Base-by-base conservation (phyloP, 2,329 filamentous ascomycete genomes). In the Cryphonectria carpinicola region DNA sequence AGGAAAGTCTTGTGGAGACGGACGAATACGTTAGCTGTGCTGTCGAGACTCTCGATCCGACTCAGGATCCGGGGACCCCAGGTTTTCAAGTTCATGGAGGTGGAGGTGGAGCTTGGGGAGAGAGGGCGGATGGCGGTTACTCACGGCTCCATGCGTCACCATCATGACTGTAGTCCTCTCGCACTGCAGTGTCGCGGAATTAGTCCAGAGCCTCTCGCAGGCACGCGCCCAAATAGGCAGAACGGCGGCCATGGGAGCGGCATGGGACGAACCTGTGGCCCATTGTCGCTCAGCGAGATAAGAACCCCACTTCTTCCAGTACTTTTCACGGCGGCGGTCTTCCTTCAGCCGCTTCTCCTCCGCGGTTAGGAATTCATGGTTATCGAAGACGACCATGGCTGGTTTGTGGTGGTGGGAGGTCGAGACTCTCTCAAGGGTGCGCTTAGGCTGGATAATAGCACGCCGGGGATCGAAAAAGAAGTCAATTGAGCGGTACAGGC, bases 261-360 rank as follows among this genome's bases (percentile, higher is more conserved):
- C 37, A 52, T 65, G 71, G 72, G 70, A 77, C 88, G 79, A 83
- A 92, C 93, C 94, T 75, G 94, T 97, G 70, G 95, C 94, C 95
- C 95, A 98, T 84, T 98, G 95, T 79, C 95, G 87, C 84, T 98
- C 95, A 69, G 95, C 90, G 76, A 97, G 91, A 79, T 98, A 98
- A 35, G 95, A 92, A 69, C 95, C 95, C 94, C 95, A 98, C 89
- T 92, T 94, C 89, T 98, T 98, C 95, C 95, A 98, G 85, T 98
- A 98, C 81, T 93, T 95, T 74, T 83, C 88, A 74, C 91, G 91
- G 74, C 95, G 89, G 71, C 90, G 89, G 82, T 98, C 95, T 79
- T 97, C 90, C 79, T 92, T 92, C 76, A 98, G 87, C 65, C 96
- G 92, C 81, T 92, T 92, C 86, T 98, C 95, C 83, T 98, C 95